These are phyloP conservation scores for Bryum argenteum DNA, from an alignment of 225 moss, liverwort and hornwort species.

Conservation along the genomic window DNA sequence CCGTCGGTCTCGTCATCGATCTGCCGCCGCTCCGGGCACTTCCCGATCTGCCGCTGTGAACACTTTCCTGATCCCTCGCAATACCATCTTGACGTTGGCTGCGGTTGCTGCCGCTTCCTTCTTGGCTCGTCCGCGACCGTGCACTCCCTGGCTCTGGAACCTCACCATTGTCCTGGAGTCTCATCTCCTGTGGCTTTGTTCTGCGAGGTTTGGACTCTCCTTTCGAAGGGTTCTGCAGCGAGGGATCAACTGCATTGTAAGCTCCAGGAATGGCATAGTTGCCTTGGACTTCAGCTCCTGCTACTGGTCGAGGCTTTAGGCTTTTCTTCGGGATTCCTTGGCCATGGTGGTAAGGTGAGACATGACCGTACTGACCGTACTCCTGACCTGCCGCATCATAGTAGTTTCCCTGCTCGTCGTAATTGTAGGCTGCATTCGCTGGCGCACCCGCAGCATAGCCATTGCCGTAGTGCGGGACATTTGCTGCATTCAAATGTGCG, in stretches of 20 bases:
- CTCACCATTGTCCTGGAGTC: conserved; percentile 11
- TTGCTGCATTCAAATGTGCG: neutral
- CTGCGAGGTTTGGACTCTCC: conserved; percentile 24
- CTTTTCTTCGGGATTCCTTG: conserved; percentile 8
- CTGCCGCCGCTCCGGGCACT: neutral
- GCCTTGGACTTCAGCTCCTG: conserved; percentile 22
- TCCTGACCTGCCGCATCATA: conserved; percentile 3
- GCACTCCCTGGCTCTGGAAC: conserved; percentile 10
- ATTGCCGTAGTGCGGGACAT: neutral
- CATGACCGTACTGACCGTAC: conserved; percentile 4
- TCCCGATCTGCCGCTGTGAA: neutral
- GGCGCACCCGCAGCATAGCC: too few species aligned
- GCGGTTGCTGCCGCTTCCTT: conserved; percentile 23
- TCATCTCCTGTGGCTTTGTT: neutral
- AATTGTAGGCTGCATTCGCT: too few species aligned
- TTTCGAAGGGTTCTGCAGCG: conserved; percentile 11
- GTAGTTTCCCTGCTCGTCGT: too few species aligned
- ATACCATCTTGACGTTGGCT: neutral
- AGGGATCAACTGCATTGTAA: conserved; percentile 13
- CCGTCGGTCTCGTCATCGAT: neutral
- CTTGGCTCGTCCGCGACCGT: conserved; percentile 33
- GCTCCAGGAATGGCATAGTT: conserved; percentile 13
- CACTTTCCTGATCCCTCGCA: neutral
- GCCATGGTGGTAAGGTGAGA: conserved; percentile 11
- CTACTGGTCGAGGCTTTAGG: conserved; percentile 23